Evolutionary conservation across 768 basidiomycete genomes (phyloP).

Genomic region (Phlebiopsis flavidoalba): DNA sequence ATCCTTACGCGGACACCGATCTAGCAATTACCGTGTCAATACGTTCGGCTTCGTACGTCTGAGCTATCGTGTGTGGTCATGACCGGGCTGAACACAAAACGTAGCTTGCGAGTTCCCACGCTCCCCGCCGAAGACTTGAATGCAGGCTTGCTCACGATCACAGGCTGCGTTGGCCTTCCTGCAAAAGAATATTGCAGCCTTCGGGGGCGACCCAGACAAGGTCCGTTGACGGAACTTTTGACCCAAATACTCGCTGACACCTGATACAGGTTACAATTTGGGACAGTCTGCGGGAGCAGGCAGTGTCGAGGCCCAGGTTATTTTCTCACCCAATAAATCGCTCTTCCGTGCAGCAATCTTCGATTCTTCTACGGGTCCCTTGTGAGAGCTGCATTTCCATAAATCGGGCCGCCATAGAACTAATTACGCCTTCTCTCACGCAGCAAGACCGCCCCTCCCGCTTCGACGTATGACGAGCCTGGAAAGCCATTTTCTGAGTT

Average conservation of each 20-base stretch:
- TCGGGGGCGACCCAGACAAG: slow-evolving; percentile 42
- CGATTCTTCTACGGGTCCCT: slow-evolving; percentile 49
- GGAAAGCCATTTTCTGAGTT: slow-evolving; percentile 22
- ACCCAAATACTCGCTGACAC: slow-evolving; percentile 33
- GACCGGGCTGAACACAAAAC: background rate
- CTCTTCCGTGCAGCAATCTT: slow-evolving; percentile 50
- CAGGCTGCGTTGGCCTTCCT: slow-evolving; percentile 52
- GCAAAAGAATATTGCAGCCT: slow-evolving; percentile 58
- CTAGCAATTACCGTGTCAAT: slow-evolving; percentile 53
- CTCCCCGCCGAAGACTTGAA: slow-evolving; percentile 44
- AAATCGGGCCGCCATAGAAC: background rate
- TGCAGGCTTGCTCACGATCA: slow-evolving; percentile 39
- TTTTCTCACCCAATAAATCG: slow-evolving; percentile 28
- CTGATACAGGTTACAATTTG: slow-evolving; percentile 19
- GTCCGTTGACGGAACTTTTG: background rate
- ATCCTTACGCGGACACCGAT: background rate
- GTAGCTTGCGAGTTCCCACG: slow-evolving; percentile 43
- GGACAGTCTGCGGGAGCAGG: slow-evolving; percentile 48
- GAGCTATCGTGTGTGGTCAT: background rate
- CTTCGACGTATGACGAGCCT: slow-evolving; percentile 23
- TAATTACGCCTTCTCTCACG: background rate
- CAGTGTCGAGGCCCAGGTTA: slow-evolving; percentile 42
- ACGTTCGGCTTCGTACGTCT: slow-evolving; percentile 50
- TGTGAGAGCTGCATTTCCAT: slow-evolving; percentile 29
- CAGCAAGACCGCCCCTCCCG: slow-evolving; percentile 40